These are phyloP conservation scores for Phylloporus sp. DNA, from an alignment of 768 basidiomycete genomes.

Conservation along the genomic window DNA sequence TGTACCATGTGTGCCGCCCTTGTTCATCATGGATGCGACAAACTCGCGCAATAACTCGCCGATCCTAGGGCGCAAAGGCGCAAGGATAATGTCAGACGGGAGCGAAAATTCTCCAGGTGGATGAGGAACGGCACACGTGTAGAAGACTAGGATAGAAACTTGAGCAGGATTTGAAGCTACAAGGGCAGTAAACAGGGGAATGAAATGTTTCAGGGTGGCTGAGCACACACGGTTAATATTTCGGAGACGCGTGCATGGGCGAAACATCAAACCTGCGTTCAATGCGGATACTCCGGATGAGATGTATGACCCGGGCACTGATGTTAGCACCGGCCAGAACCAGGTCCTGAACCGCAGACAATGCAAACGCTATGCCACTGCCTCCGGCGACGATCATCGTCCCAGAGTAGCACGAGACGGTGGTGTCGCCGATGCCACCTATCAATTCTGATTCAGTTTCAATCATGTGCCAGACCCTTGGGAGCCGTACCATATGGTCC, in stretches of 20 bases:
- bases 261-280: conserved; percentile 44
- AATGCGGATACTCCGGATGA: conserved; percentile 68
- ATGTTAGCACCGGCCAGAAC: conserved; percentile 45
- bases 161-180: conserved; percentile 41
- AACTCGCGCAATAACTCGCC: conserved; percentile 41
- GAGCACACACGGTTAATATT: conserved; percentile 5
- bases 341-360: conserved; percentile 62
- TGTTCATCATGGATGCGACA: conserved; percentile 37
- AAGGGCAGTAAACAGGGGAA: conserved; percentile 45
- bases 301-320: conserved; percentile 54
- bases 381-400: conserved; percentile 71
- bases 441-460: conserved; percentile 1
- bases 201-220: conserved; percentile 45
- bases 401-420: conserved; percentile 61
- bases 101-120: conserved; percentile 19
- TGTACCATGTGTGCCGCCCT: conserved; percentile 32
- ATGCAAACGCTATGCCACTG: conserved; percentile 70
- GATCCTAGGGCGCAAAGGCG: conserved; percentile 50
- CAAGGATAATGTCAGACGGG: conserved; percentile 41
- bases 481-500: conserved; percentile 48
- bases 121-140: conserved; percentile 42
- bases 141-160: conserved; percentile 51
- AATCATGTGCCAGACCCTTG: background rate
- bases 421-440: conserved; percentile 58
- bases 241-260: background rate